These are phyloP conservation scores for Termitomyces sp. DNA, from an alignment of 768 basidiomycete species.

Conservation along the genomic window DNA sequence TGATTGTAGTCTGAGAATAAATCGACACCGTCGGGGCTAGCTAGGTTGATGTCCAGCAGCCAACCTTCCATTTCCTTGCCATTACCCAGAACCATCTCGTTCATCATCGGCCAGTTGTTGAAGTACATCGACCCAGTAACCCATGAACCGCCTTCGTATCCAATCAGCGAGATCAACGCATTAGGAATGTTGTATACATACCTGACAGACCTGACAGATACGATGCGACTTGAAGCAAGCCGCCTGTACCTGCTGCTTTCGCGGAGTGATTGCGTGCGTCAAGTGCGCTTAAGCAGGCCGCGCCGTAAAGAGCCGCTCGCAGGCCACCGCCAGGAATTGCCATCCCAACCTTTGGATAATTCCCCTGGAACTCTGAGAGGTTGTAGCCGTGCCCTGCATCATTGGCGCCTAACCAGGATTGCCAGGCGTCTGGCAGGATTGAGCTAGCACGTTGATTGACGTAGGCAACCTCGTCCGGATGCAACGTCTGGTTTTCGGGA, in stretches of 20 bases:
- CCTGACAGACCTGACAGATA: conserved; percentile 67
- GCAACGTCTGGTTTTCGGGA: conserved; percentile 43
- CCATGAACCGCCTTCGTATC: conserved; percentile 56
- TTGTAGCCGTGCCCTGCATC: conserved; percentile 48
- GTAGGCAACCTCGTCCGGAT: conserved; percentile 44
- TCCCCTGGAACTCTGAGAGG: conserved; percentile 31
- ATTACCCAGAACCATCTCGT: conserved; percentile 57
- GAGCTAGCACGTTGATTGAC: conserved; percentile 33
- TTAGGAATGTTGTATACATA: conserved; percentile 17
- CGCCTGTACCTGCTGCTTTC: conserved; percentile 55
- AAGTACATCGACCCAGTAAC: conserved; percentile 54
- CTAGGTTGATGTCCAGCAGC: conserved; percentile 50
- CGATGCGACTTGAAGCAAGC: conserved; percentile 62
- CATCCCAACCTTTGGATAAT: conserved; percentile 50
- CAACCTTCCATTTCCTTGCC: conserved; percentile 40
- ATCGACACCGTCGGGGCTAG: conserved; percentile 45
- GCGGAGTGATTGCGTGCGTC: conserved; percentile 58
- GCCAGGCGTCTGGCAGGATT: conserved; percentile 45
- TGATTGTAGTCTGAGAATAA: conserved; percentile 42
- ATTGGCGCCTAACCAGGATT: conserved; percentile 52
- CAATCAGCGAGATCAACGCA: background rate
- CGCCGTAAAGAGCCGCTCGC: conserved; percentile 62
- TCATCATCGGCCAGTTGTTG: conserved; percentile 56
- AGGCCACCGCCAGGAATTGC: conserved; percentile 70
- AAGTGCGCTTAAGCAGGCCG: conserved; percentile 49